Conservation (phyloP, 768 basidiomycete genomes). For the Tulasnella sp. region DNA sequence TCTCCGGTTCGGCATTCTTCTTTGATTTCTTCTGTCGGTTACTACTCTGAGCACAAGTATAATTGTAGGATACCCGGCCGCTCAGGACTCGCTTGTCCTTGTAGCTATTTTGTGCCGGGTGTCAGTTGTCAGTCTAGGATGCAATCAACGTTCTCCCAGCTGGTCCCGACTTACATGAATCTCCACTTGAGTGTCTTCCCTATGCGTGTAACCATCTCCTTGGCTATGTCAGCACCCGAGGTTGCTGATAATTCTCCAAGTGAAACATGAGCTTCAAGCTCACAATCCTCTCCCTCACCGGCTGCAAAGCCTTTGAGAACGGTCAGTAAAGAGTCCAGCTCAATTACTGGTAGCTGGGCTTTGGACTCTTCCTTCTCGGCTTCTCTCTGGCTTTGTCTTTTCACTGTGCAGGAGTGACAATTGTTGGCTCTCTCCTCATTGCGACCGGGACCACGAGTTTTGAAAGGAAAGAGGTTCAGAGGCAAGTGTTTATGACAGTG, state of each 20-base stretch:
- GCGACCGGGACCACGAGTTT: not conserved
- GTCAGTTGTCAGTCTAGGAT: slow-evolving; percentile 8
- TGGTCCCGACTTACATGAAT: not conserved
- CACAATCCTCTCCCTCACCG: not conserved
- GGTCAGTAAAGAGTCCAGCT: not conserved
- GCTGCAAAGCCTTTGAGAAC: not conserved
- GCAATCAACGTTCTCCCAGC: not conserved
- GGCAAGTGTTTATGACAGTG: not conserved
- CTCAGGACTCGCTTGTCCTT: slow-evolving; percentile 7
- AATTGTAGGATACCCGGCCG: slow-evolving; percentile 16
- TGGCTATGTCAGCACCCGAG: not conserved
- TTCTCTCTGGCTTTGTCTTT: not conserved
- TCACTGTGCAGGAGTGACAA: slow-evolving; percentile 6
- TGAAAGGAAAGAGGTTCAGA: not conserved
- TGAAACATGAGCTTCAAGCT: not conserved
- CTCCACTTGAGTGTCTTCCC: not conserved
- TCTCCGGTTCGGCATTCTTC: slow-evolving; percentile 16
- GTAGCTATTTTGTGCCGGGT: too few species aligned
- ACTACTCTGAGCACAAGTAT: slow-evolving; percentile 18
- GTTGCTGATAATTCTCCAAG: not conserved
- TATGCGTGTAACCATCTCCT: not conserved
- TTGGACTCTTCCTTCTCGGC: slow-evolving; percentile 10
- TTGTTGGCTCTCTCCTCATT: not conserved
- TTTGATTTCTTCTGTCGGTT: slow-evolving; percentile 10
- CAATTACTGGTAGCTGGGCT: not conserved